Conservation (phyloP, 2,329 filamentous ascomycete species). For the Fusarium illudens region DNA sequence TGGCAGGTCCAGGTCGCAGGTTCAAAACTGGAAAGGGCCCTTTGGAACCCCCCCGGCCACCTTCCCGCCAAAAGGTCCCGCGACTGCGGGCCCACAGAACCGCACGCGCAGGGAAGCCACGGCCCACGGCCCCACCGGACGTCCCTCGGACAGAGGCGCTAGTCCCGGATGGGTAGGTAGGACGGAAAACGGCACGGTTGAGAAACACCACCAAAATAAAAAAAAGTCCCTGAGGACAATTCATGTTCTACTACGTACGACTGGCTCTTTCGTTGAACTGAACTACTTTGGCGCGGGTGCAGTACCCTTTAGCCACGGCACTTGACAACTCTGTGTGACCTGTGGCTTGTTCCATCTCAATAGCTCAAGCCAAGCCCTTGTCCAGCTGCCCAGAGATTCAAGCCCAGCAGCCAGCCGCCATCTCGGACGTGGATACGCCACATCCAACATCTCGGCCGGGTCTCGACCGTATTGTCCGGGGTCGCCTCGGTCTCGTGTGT, state of each 20-base stretch:
- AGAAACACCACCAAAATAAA: conserved; percentile 14
- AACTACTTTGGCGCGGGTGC: background rate
- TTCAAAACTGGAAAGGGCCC: conserved; percentile 28
- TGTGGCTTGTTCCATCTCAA: background rate
- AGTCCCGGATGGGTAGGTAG: conserved; percentile 40
- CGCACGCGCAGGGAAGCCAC: conserved; percentile 36
- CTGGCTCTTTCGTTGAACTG: background rate
- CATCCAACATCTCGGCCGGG: conserved; percentile 33
- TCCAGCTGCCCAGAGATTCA: conserved; percentile 17
- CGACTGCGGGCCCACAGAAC: conserved; percentile 38
- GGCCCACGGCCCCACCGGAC: conserved; percentile 27
- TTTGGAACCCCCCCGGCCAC: conserved; percentile 24
- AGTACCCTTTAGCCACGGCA: background rate
- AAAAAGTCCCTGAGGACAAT: conserved; percentile 9
- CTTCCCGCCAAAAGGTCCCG: conserved; percentile 44
- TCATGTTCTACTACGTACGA: background rate
- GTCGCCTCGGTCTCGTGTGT: background rate
- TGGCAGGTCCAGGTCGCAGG: conserved; percentile 31
- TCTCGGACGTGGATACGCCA: conserved; percentile 27
- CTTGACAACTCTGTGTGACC: background rate
- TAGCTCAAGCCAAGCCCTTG: background rate
- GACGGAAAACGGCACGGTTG: conserved; percentile 28
- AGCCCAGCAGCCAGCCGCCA: conserved; percentile 12
- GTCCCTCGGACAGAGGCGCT: conserved; percentile 27
- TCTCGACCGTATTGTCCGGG: conserved; percentile 29